Evolutionary conservation across 192 early-diverging fungal species (phyloP), one percentile per base, ranked within the genome.

Genomic region (Gorgonomyces haynaldii): DNA sequence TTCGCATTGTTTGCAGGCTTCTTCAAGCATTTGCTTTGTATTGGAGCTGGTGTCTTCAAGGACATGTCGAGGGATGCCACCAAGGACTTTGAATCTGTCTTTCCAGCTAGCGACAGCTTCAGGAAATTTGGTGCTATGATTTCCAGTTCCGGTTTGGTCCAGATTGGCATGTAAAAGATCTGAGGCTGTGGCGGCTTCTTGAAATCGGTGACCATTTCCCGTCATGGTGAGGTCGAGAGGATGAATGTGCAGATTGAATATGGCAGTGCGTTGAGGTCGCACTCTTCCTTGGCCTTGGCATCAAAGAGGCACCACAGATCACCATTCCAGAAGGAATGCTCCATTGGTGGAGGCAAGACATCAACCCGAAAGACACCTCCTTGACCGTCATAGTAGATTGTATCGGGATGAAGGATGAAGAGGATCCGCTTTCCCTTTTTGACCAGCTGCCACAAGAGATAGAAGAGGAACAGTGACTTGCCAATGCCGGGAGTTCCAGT

Each of bases 401-500:
- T 46, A n/a, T 0, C 0, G 5, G 45, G 45, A 25, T 46, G 0
- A 25, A 9, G n/a, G n/a, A 46, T 0, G 24, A 46, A 46, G 9
- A 46, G 45, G 6, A 46, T n/a, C 1, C 45, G 45, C 37, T 46
- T 46, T 42, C 45, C 45, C 12, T 37, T n/a, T n/a, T 46, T 46
- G 45, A 46, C 45, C 37, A 46, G 27, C 27, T 41, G 3, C 45
- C 45, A 46, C 15, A 46, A 25, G 19, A 46, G 45, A 47, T 75
- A 79, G 34, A 70, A 70, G 30, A 82, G 62, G 41, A 82, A 79
- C 60, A 80, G 79, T 6, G 76, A 79, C 42, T 82, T 82, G 28
- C 76, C 81, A 22, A 70, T 79, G 4, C 81, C 81, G 7, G 81
- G 81, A n/a, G 45, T 46, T 38, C 45, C 45, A 25, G 45, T 46